A percentile compares a stretch with the other conserved stretches of the same genome.
These are phyloP conservation scores for Naganishia friedmannii DNA, from an alignment of 768 basidiomycete genomes.

Conservation along the genomic window DNA sequence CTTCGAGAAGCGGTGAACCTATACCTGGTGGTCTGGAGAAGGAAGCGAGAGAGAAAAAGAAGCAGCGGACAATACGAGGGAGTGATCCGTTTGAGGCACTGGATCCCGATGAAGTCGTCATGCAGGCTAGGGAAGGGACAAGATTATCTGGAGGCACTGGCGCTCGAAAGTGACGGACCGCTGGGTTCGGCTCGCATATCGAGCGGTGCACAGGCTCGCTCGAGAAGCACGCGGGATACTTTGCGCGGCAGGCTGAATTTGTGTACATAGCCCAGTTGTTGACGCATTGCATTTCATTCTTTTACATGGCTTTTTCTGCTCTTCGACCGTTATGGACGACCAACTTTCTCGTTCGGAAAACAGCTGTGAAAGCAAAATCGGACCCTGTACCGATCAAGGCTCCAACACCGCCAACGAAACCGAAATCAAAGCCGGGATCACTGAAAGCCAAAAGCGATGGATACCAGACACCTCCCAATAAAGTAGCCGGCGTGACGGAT, in stretches of 20 bases:
- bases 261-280: conserved; percentile 21
- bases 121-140: conserved; percentile 75
- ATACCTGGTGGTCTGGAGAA: neutral
- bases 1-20: conserved; percentile 7
- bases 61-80: neutral
- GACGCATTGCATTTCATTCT: conserved; percentile 22
- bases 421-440: conserved; percentile 38
- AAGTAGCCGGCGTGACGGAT: conserved; percentile 46
- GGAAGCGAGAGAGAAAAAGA: conserved; percentile 9
- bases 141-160: conserved; percentile 29
- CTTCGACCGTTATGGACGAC: too few relatives aligned
- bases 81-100: conserved; percentile 65
- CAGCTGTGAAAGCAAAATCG: conserved; percentile 27
- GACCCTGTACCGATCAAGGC: neutral
- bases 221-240: neutral
- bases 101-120: conserved; percentile 87
- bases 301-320: neutral
- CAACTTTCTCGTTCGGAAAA: conserved; percentile 13
- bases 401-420: conserved; percentile 16
- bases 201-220: neutral
- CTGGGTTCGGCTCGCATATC: neutral
- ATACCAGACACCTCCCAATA: conserved; percentile 31
- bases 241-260: conserved; percentile 7
- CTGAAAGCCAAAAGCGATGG: conserved; percentile 41
- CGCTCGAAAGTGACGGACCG: neutral